Base-by-base conservation (phyloP, 148 eudicot species). In the Persicaria maculosa region DNA sequence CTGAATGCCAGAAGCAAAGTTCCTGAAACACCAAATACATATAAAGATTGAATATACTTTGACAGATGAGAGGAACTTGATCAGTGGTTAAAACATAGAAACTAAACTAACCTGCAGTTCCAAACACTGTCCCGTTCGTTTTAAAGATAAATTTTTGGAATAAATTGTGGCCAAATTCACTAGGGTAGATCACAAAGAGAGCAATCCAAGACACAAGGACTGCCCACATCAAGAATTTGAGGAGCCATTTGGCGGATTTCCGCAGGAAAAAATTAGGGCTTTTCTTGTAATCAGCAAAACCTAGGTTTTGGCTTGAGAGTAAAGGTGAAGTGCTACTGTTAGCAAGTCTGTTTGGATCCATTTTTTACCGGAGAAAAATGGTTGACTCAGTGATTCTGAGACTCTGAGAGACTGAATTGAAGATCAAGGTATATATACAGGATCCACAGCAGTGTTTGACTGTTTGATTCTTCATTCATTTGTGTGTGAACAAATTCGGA, bases 181-280 rank as follows among this genome's bases (percentile, higher is more conserved):
- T 70, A 40, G 98, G 98, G 72, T 74, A 84, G 14, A 87, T 50
- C 70, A 91, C 88, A 59, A 89, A 81, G 5, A 88, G 72, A 74
- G 80, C 55, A 80, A 76, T 75, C 98, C 97, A 91, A 31, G 81
- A 31, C 62, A 85, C 44, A 70, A 93, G 91, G 50, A 89, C 76
- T 40, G 75, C 80, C 94, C 93, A 91, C 86, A 91, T 89, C 65
- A 76, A 22, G 71, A 75, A 73, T 59, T 85, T 93, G 53, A 93
- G 85, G 83, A 82, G 46, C 85, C 89, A 83, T 85, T 88, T 88
- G 52, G 79, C 73, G 22, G 84, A 73, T 75, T 81, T 76, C 36
- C 79, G 78, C 50, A 88, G 54, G 7, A 79, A 45, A 14, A 79
- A 50, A 36, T 65, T 65, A 65, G 70, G 70, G 70, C 47, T 65